Evolutionary conservation across 352 stramenopile species (phyloP).

Genomic region (Phytophthora gonapodyides): DNA sequence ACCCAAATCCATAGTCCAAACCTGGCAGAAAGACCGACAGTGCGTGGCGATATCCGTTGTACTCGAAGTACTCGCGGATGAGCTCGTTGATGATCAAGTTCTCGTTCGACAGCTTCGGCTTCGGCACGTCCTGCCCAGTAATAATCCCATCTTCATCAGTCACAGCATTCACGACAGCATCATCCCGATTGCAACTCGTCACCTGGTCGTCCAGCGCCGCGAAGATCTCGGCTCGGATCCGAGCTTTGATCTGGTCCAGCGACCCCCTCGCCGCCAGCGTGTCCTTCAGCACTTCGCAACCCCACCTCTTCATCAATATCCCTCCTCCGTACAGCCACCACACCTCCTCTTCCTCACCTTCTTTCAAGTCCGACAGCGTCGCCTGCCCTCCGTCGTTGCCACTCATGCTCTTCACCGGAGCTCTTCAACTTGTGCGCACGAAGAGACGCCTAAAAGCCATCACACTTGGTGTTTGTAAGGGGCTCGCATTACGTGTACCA

Average conservation of each 20-base stretch:
- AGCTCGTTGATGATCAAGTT: constrained; percentile 96
- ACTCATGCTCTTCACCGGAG: constrained; percentile 8
- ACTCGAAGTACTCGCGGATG: constrained; percentile 93
- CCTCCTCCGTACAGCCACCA: neutral
- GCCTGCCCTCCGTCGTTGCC: constrained; percentile 19
- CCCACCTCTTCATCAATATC: neutral
- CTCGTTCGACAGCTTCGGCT: constrained; percentile 89
- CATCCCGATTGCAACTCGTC: neutral
- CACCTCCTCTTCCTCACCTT: constrained; percentile 23
- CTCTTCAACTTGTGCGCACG: constrained; percentile 21
- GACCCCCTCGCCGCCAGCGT: constrained; percentile 76
- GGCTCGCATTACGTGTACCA: neutral
- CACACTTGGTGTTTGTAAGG: constrained; percentile 12
- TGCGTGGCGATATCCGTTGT: constrained; percentile 92
- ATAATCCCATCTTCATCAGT: neutral
- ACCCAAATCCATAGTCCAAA: constrained; percentile 17
- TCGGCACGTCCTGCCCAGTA: constrained; percentile 42
- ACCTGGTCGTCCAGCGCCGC: constrained; percentile 83
- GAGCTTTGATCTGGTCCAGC: constrained; percentile 83
- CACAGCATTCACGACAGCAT: neutral
- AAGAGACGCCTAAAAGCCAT: constrained; percentile 13
- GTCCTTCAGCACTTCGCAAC: constrained; percentile 74
- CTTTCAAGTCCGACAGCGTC: constrained; percentile 66
- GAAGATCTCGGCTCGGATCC: constrained; percentile 87
- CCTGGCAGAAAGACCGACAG: constrained; percentile 88